Base-by-base conservation (phyloP, 202 grass and related monocot species). In the Eragrostis tef region DNA sequence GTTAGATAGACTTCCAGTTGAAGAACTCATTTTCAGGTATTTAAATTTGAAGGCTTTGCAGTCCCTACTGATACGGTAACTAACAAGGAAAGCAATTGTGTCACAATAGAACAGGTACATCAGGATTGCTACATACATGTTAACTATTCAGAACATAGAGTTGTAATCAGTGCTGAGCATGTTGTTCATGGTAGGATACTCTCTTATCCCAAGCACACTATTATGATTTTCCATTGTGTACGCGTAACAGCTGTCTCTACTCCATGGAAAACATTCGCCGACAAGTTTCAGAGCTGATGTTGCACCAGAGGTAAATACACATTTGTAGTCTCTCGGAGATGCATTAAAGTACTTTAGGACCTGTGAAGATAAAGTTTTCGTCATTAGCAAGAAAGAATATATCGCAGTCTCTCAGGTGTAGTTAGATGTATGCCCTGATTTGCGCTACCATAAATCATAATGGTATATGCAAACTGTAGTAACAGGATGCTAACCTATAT, bases 161-260 rank as follows among this genome's bases (percentile, higher is more conserved):
- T 58, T 22, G 4, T 41, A 74, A 43, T 39, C 53, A 58, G 42
- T 62, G 21, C 21, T 25, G 49, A 81, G 68, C 69, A 78, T 46
- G 26, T 58, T 12, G 74, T 25, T 53, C 22, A 72, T 84, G 45
- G 65, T 53, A 92, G 91, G 94, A 97, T 97, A 97, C 94, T 98
- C 94, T 89, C 94, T 94, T 84, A 98, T 98, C 58, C 94, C 94
- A 69, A 98, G 92, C 43, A 94, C 94, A 77, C 94, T 98, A 86
- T 98, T 98, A 78, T 98, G 94, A 86, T 98, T 98, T 79, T 94
- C 94, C 86, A 93, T 88, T 31, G 90, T 98, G 82, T 93, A 94
- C 90, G 91, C 86, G 81, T 92, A 98, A 77, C 75, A 83, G 79
- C 94, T 94, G 79, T 91, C 92, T 83, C 83, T 87, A 75, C 86